These are phyloP conservation scores for Phanerochaete carnosa DNA, from an alignment of 768 basidiomycete species.

Conservation along the genomic window DNA sequence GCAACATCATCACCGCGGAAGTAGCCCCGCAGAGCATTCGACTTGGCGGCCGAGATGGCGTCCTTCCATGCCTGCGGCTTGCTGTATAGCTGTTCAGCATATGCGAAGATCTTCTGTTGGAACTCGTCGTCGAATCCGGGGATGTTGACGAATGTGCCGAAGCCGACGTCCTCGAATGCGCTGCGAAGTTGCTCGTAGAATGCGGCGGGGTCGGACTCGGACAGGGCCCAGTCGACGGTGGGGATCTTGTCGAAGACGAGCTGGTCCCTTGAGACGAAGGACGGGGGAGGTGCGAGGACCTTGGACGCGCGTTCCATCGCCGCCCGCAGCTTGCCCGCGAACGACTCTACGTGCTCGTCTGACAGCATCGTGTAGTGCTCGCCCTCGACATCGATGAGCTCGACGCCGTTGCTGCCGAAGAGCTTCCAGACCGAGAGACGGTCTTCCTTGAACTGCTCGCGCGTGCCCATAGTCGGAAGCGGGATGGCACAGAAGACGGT, in stretches of 20 bases:
- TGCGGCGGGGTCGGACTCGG: conserved; percentile 2
- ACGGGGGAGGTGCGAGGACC: too few species aligned
- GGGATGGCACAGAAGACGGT: conserved; percentile 33
- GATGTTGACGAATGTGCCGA: conserved; percentile 20
- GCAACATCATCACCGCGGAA: too few species aligned
- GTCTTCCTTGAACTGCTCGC: conserved; percentile 29
- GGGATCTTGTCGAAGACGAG: too few species aligned
- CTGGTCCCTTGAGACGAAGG: too few species aligned
- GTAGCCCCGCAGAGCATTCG: conserved; percentile 23
- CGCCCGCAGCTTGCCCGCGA: background rate
- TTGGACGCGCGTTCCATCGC: background rate
- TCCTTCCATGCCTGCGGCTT: conserved; percentile 26
- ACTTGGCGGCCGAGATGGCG: conserved; percentile 20
- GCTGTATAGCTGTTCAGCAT: conserved; percentile 20
- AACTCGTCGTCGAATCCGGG: conserved; percentile 27
- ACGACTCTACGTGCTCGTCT: conserved; percentile 3
- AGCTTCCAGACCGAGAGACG: conserved; percentile 26
- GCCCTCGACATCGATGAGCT: conserved; percentile 31
- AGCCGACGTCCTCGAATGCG: conserved; percentile 29
- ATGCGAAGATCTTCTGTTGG: conserved; percentile 16
- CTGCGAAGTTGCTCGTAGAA: conserved; percentile 12
- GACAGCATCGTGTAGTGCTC: conserved; percentile 33
- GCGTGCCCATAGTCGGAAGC: conserved; percentile 30
- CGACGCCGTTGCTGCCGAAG: conserved; percentile 23
- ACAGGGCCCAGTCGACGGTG: conserved; percentile 20